These are phyloP conservation scores for Phytopythium mirpurense DNA, from an alignment of 352 stramenopile species.

Conservation along the genomic window DNA sequence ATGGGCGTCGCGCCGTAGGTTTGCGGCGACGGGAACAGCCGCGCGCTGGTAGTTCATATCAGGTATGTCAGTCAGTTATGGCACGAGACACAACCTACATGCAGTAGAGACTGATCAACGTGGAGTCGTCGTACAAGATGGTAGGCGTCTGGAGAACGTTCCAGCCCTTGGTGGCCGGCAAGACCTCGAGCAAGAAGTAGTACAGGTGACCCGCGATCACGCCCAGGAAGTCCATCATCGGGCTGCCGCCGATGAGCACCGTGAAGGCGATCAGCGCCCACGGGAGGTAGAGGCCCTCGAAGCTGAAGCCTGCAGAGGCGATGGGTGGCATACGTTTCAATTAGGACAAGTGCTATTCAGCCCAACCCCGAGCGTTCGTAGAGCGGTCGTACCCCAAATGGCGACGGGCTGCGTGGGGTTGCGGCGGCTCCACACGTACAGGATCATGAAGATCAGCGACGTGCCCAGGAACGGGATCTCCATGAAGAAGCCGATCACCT, in stretches of 20 bases:
- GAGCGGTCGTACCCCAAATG: constrained; percentile 74
- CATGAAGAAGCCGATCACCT: constrained; percentile 85
- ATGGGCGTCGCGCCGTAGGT: constrained; percentile 40
- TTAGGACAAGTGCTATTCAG: no score
- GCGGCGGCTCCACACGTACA: constrained; percentile 89
- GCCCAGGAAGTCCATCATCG: constrained; percentile 85
- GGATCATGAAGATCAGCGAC: constrained; percentile 88
- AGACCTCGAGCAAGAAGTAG: constrained; percentile 88
- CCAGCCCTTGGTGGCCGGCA: constrained; percentile 82
- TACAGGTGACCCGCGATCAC: constrained; percentile 85
- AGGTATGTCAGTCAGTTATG: constrained; percentile 1
- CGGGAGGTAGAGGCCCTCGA: constrained; percentile 83
- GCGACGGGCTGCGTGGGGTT: constrained; percentile 76
- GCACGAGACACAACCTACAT: no score
- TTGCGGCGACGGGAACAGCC: constrained; percentile 66
- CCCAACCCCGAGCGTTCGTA: no score
- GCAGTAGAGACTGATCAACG: no score
- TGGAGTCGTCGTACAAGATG: constrained; percentile 85
- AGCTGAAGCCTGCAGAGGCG: constrained; percentile 59
- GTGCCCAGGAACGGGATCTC: constrained; percentile 74
- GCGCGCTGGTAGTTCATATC: constrained; percentile 25
- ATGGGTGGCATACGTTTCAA: no score
- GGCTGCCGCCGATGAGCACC: constrained; percentile 79
- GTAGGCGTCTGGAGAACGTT: constrained; percentile 75
- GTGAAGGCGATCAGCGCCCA: constrained; percentile 89